These are phyloP conservation scores for Trichomonas gallinae DNA, from an alignment of 208 protist species.

Conservation along the genomic window DNA sequence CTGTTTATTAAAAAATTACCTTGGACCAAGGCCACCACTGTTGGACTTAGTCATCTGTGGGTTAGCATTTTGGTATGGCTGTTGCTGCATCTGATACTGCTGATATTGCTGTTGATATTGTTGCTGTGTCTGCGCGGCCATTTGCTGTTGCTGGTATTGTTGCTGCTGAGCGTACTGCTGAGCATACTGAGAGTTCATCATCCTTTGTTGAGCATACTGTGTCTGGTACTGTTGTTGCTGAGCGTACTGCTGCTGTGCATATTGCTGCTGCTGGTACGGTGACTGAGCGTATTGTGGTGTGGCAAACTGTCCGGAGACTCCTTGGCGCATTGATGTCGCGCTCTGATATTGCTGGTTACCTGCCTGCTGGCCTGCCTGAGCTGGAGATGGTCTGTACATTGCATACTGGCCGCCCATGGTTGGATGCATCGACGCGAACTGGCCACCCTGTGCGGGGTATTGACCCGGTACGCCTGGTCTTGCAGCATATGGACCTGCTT, in stretches of 20 bases:
- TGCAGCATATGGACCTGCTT: not conserved
- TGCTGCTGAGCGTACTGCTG: not conserved
- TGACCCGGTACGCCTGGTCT: not conserved
- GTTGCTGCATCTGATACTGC: not conserved
- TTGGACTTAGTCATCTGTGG: not conserved
- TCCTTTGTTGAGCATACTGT: not conserved
- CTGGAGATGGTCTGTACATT: not conserved
- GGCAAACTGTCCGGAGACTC: too few species aligned
- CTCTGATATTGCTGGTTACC: not conserved
- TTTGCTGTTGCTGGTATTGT: too few species aligned
- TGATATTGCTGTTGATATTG: not conserved
- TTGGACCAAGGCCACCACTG: not conserved
- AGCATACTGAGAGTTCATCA: not conserved
- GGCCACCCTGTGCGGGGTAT: not conserved
- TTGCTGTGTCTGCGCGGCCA: not conserved
- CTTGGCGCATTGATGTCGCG: not conserved
- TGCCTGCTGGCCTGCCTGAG: not conserved
- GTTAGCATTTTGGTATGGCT: not conserved
- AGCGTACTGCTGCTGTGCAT: not conserved
- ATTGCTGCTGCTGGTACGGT: not conserved
- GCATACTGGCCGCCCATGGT: not conserved
- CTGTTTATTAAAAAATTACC: not conserved
- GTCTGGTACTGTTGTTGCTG: not conserved
- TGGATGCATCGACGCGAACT: not conserved
- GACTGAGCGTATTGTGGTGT: not conserved